Base-by-base conservation (phyloP, 768 basidiomycete genomes). In the Leccinum rimulosum region DNA sequence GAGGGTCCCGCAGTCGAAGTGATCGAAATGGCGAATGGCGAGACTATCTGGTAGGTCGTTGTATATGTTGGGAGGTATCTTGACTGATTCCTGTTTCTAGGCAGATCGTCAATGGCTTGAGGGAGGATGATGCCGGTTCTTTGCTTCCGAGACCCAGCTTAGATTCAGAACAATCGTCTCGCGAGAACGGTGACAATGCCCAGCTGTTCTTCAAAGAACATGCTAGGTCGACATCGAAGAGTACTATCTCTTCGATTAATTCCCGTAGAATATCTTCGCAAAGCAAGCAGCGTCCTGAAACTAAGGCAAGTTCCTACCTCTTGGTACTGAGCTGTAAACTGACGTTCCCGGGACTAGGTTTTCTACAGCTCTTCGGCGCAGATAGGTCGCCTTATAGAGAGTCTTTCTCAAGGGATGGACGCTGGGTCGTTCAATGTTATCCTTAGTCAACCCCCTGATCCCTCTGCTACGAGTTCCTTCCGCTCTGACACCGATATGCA, bases 301-400 rank as follows among this genome's bases (percentile, higher is more conserved):
- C 92, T 35, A 93, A 93, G 84, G 91, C 89, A 73, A 61, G 78
- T 71, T 66, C 38, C 57, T 56, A 55, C 50, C 35, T 51, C 56
- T 53, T 55, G 43, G 14, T 57, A 36, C 59, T 51, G 15, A 40
- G 17, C 35, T 56, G 50, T 25, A 45, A 60, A 43, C 59, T 52
- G 49, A 70, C 51, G 28, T 19, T 60, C 47, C 55, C 30, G 56
- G 56, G 54, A 38, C 57, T 53, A 65, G 66, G 68, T 74, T 68
- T 75, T 67, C 70, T 66, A 68, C 59, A 66, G 87, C 64, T 84
- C 89, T 17, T 79, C 88, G 25, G 82, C 85, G 45, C 87, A 92
- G 61, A 93, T 94, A 70, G 89, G 88, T 47, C 88, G 86, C 64
- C 79, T 94, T 59, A 91, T 94, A 58, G 92, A 94, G 69, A 84